Evolutionary conservation across 768 basidiomycete species (phyloP), one percentile per base, ranked within the genome.

Genomic region (Cyclocybe cylindracea): DNA sequence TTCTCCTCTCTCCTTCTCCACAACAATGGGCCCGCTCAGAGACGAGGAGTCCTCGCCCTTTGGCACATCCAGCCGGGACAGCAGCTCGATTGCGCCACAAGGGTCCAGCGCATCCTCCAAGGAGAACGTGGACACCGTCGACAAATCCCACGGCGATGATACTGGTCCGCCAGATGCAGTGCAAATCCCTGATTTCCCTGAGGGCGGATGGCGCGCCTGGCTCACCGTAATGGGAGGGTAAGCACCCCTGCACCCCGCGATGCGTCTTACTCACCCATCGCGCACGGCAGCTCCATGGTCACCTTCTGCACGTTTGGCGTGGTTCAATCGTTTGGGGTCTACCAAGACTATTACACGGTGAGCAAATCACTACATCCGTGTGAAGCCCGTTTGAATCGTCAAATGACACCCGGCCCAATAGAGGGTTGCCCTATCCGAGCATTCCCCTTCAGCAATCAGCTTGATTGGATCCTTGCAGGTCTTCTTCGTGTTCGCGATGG

Each of bases 391-490:
- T 24, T 24, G 24, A 24, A 24, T 24, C 24, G 24, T 24, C 24
- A 24, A 24, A 24, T 24, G 24, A 24, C 24, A 24, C 24, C 24
- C 24, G 24, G 24, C 24, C 24, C 24, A 24, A 24, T 45, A 76
- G 74, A 70, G 72, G 24, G 57, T 66, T 19, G 70, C 66, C 13
- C 62, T 79, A 45, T 68, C 49, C 0, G 69, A 69, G 49, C 71
- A 73, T 53, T 66, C 72, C 5, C 68, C 78, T 0, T 76, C 76
- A 2, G 65, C 75, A 29, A 72, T 77, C 46, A 78, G 76, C 37
- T 75, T 79, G 73, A 80, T 82, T 54, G 80, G 80, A 39, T 77
- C 76, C 5, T 58, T 78, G 4, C 80, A 82, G 61, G 71, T 76
- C 10, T 80, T 79, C 51, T 70, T 78, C 40, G 68, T 78, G 1